Evolutionary conservation across 306 rosid genomes (phyloP).

Genomic region (Malus asiatica): DNA sequence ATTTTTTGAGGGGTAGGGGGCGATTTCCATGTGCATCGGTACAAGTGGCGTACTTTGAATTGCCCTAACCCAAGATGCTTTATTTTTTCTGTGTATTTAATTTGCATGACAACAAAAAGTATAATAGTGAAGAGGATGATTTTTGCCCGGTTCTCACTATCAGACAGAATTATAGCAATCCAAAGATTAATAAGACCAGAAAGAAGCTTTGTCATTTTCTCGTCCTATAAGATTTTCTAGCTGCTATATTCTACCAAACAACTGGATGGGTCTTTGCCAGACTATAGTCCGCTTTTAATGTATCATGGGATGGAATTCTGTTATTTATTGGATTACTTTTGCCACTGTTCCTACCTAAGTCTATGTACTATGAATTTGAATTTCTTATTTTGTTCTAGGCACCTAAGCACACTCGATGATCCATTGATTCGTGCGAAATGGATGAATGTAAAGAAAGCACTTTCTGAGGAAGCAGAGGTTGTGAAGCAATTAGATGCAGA

Average conservation of each 20-base stretch:
- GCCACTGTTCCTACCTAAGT: not conserved
- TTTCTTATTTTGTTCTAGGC: constrained; percentile 33
- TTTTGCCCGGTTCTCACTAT: not conserved
- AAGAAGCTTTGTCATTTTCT: not conserved
- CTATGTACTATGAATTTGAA: not conserved
- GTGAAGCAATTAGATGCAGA: constrained; percentile 83
- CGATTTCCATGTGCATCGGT: not conserved
- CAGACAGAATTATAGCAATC: not conserved
- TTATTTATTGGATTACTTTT: not conserved
- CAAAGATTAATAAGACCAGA: not conserved
- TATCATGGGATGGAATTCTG: not conserved
- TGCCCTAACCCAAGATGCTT: not conserved
- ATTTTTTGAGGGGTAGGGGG: not conserved
- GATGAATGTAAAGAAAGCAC: constrained; percentile 89
- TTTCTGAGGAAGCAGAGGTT: constrained; percentile 74
- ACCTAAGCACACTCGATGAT: constrained; percentile 63
- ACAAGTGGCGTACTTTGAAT: not conserved
- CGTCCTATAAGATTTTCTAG: not conserved
- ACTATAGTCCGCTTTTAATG: not conserved
- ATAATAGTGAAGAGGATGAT: not conserved
- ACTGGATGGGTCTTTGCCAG: not conserved
- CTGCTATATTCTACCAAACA: not conserved
- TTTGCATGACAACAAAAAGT: not conserved
- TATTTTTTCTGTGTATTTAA: not conserved
- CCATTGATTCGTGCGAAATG: constrained; percentile 77